Evolutionary conservation across 768 basidiomycete genomes (phyloP).

Genomic region (Termitomyces sp.): DNA sequence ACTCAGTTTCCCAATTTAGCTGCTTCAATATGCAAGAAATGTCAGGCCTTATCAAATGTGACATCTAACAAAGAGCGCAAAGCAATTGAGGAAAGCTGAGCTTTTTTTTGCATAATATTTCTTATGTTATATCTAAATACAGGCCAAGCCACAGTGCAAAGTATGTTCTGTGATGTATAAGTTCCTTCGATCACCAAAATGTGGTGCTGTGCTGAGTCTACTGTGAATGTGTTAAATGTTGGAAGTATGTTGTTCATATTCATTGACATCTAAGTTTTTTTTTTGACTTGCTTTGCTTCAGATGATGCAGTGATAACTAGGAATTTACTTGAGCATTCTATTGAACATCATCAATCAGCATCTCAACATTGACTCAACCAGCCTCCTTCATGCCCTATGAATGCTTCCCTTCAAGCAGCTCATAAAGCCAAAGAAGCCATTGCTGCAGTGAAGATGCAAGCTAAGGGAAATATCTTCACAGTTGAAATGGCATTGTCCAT

Average conservation of each 20-base stretch:
- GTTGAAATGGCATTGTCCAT: slow-evolving; percentile 3
- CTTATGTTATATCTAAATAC: not conserved
- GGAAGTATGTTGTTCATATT: no score
- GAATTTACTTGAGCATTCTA: not conserved
- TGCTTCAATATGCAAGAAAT: not conserved
- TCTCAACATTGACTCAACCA: slow-evolving; percentile 4
- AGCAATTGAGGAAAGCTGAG: not conserved
- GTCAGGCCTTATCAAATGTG: not conserved
- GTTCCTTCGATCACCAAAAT: not conserved
- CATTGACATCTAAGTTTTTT: no score
- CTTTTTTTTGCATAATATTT: not conserved
- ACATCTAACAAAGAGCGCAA: not conserved
- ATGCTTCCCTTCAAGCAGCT: not conserved
- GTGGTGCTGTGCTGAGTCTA: not conserved
- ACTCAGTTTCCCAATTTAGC: not conserved
- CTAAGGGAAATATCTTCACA: not conserved
- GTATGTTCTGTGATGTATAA: not conserved
- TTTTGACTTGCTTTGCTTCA: no score
- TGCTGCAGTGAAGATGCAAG: no score
- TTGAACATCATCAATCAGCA: not conserved
- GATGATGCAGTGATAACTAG: not conserved
- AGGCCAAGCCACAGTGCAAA: slow-evolving; percentile 1
- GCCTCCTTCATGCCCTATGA: not conserved
- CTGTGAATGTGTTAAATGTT: no score
- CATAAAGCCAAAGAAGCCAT: not conserved